Percentiles rank a stretch among this genome's conserved stretches.
These are phyloP conservation scores for Leonotis leonurus DNA, from an alignment of 257 asterid genomes.

Conservation along the genomic window DNA sequence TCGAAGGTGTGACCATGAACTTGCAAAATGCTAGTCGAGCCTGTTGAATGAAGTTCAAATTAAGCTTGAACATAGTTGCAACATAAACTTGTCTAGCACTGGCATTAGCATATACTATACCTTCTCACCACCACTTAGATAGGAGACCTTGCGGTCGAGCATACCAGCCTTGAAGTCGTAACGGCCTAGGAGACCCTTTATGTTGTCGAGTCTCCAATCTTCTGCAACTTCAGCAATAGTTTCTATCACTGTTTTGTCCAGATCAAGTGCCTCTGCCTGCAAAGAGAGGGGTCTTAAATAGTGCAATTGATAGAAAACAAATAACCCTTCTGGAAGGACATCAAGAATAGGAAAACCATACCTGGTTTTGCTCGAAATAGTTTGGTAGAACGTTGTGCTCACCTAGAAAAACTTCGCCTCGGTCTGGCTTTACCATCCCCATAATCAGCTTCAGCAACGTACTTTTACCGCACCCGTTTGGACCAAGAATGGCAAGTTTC, in stretches of 20 bases:
- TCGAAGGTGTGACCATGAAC: slow-evolving; percentile 96
- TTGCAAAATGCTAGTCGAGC: slow-evolving; percentile 98
- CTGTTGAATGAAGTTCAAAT: slow-evolving; percentile 24
- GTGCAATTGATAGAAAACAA: not conserved
- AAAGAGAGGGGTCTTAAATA: not conserved
- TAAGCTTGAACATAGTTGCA: not conserved
- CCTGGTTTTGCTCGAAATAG: slow-evolving; percentile 99
- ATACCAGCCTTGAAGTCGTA: slow-evolving; percentile 75
- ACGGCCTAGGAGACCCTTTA: slow-evolving; percentile 93
- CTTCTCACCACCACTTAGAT: slow-evolving; percentile 98
- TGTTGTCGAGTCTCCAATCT: slow-evolving; percentile 95
- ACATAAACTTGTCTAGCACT: too few relatives aligned
- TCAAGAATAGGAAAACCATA: slow-evolving; percentile 8
- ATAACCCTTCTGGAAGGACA: not conserved
- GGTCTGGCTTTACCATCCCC: slow-evolving; percentile 61
- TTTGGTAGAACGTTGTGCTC: slow-evolving; percentile 90
- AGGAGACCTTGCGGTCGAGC: slow-evolving; percentile 87
- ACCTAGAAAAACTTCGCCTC: slow-evolving; percentile 76
- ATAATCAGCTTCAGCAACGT: slow-evolving; percentile 86
- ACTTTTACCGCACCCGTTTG: slow-evolving; percentile 97
- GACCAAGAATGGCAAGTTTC: slow-evolving; percentile 92
- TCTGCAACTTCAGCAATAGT: slow-evolving; percentile 92
- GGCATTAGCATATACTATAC: too few relatives aligned
- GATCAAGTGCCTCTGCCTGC: slow-evolving; percentile 97
- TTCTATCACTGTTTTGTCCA: slow-evolving; percentile 61